Conservation (phyloP, 306 rosid genomes). For the Quercus dentata region DNA sequence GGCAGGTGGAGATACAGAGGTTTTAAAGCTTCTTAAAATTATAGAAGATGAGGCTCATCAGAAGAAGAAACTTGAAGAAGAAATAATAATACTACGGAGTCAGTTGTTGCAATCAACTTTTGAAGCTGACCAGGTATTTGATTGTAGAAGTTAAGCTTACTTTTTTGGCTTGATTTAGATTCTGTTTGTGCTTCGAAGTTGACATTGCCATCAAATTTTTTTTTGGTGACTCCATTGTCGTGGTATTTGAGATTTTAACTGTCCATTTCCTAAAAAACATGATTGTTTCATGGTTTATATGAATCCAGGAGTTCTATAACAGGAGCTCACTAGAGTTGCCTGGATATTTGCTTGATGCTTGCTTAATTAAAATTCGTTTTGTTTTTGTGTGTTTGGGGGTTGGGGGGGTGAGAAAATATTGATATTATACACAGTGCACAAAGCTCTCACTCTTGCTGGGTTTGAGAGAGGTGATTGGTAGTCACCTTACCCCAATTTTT, state of each 20-base stretch:
- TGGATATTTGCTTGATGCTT: neutral
- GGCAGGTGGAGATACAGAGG: slow-evolving; percentile 68
- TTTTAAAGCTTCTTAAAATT: slow-evolving; percentile 50
- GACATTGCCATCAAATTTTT: neutral
- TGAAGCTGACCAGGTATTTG: slow-evolving; percentile 88
- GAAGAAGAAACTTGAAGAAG: slow-evolving; percentile 87
- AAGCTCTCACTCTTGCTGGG: too few relatives aligned
- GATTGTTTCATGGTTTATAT: neutral
- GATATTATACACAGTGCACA: too few relatives aligned
- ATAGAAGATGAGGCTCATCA: slow-evolving; percentile 74
- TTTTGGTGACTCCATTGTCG: neutral
- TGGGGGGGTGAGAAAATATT: too few relatives aligned
- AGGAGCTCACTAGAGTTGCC: neutral
- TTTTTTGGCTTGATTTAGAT: neutral
- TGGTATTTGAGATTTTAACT: neutral
- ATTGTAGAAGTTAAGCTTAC: slow-evolving; percentile 3
- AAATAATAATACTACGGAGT: slow-evolving; percentile 71
- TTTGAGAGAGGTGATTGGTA: too few relatives aligned
- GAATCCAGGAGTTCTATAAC: slow-evolving; percentile 1
- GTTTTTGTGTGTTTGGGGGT: too few relatives aligned
- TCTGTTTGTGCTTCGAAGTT: slow-evolving; percentile 9
- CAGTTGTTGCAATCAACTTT: slow-evolving; percentile 74
- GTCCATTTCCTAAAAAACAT: neutral
- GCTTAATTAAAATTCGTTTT: neutral
- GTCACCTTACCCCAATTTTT: too few relatives aligned